These are phyloP conservation scores for Cyberlindnera maritima DNA, from an alignment of 805 yeast genomes.

Conservation along the genomic window DNA sequence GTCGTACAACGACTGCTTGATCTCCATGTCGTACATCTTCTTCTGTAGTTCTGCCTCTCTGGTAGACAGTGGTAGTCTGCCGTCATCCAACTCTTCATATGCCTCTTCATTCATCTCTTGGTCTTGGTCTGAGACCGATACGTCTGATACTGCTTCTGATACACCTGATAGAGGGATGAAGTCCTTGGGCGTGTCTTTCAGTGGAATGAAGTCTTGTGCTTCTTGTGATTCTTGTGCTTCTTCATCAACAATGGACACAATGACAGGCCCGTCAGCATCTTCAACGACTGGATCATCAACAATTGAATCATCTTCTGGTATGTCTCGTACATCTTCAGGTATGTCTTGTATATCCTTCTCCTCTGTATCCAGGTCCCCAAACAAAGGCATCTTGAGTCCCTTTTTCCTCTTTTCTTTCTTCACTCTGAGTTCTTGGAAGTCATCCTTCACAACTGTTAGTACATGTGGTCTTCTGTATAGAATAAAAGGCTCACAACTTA, in stretches of 20 bases:
- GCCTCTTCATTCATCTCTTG: constrained; percentile 1
- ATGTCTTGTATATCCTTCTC: too few species aligned
- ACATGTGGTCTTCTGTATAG: too few species aligned
- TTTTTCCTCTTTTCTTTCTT: background rate
- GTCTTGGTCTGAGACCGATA: constrained; percentile 21
- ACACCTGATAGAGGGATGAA: too few species aligned
- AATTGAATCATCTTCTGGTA: too few species aligned
- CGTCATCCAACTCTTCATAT: constrained; percentile 19
- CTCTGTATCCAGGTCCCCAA: too few species aligned
- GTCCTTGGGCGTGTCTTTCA: background rate
- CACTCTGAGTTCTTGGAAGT: too few species aligned
- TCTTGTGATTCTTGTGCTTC: background rate
- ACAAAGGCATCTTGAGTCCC: background rate
- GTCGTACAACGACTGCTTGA: constrained; percentile 34
- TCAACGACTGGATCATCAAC: too few species aligned
- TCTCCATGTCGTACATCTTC: constrained; percentile 28
- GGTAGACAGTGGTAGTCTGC: constrained; percentile 28
- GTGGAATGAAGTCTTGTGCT: constrained; percentile 11
- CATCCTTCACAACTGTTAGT: too few species aligned
- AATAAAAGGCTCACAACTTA: too few species aligned
- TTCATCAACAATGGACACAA: background rate
- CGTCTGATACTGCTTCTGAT: too few species aligned
- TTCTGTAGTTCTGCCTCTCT: constrained; percentile 29
- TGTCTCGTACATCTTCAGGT: too few species aligned
- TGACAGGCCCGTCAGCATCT: background rate